Base-by-base conservation (phyloP, 1,139 yeast species). In the Yamadazyma oceani region DNA sequence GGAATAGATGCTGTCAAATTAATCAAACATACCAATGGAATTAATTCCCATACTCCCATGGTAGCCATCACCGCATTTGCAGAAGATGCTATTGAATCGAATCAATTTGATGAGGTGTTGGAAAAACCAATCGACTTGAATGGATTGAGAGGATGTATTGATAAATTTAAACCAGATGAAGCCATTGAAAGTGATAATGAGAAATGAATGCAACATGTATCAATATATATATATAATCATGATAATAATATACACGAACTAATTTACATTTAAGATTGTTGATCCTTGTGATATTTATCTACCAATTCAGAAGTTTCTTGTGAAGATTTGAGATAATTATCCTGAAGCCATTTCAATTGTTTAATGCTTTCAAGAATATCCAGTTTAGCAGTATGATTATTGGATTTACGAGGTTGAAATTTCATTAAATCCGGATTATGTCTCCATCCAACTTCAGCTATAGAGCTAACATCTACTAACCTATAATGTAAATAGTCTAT, bases 361-460 rank as follows among this genome's bases (percentile, higher is more conserved):
- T 64, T 77, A 30, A 94, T 90, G 54, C 96, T 87, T 58, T 92
- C 98, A 38, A 86, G 54, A 34, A 94, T 90, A 60, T 94, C 99
- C 9, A 82, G 72, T 48, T 76, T 76, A 0, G 98, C 98, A 0
- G 97, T 90, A 58, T 94, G 99, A 1, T 72, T 71, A 11, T 74
- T 71, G 32, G 62, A 61, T 61, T 92, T 90, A 38, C 66, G 65
- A 1, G 97, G 97, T 30, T 70, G 64, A 17, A 64, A 55, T 31
- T 58, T 60, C 69, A 81, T 65, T 35, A 90, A 62, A 8, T 60
- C 61, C 0, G 87, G 85, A 55, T 87, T 86, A 56, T 87, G 92
- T 51, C 97, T 77, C 37, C 64, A 67, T 1, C 92, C 86, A 19
- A 89, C 65, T 60, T 92, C 98, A 72, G 79, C 78, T 31, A 94